Conservation (phyloP, 225 moss, liverwort and hornwort species). For the Physcomitrellopsis africana region DNA sequence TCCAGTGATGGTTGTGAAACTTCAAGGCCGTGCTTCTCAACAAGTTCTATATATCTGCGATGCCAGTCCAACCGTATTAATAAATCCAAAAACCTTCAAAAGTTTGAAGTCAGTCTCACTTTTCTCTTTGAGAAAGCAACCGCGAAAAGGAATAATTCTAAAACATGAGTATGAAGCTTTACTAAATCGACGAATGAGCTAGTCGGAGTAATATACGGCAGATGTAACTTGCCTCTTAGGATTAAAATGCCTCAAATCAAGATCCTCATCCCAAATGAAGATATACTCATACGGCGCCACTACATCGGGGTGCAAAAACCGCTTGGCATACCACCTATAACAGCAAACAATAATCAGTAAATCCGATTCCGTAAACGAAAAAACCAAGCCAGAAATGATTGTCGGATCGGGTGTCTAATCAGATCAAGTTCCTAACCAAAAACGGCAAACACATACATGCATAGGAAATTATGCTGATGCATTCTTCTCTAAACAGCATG, state of each 20-base stretch:
- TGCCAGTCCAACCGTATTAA: slow-evolving; percentile 12
- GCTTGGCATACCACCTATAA: slow-evolving; percentile 96
- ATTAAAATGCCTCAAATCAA: slow-evolving; percentile 89
- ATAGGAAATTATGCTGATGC: neutral
- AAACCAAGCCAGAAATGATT: slow-evolving; percentile 17
- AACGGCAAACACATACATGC: slow-evolving; percentile 8
- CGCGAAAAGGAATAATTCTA: neutral
- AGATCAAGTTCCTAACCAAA: slow-evolving; percentile 21
- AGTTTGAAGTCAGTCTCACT: neutral
- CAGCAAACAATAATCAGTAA: slow-evolving; percentile 30
- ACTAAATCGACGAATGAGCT: slow-evolving; percentile 7
- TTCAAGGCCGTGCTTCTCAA: slow-evolving; percentile 85
- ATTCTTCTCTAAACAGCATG: neutral
- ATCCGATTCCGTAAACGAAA: slow-evolving; percentile 7
- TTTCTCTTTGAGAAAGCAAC: slow-evolving; percentile 3
- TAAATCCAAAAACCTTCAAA: slow-evolving; percentile 3
- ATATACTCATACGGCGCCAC: slow-evolving; percentile 94
- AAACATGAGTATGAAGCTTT: neutral
- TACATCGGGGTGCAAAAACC: slow-evolving; percentile 94
- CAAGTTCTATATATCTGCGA: slow-evolving; percentile 85
- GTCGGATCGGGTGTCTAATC: slow-evolving; percentile 10
- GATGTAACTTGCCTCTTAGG: slow-evolving; percentile 61
- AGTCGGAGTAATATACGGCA: neutral
- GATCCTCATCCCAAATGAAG: slow-evolving; percentile 99
- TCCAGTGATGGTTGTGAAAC: slow-evolving; percentile 98